Base-by-base conservation (phyloP, 805 yeast species). In the Ogataea kodamae region DNA sequence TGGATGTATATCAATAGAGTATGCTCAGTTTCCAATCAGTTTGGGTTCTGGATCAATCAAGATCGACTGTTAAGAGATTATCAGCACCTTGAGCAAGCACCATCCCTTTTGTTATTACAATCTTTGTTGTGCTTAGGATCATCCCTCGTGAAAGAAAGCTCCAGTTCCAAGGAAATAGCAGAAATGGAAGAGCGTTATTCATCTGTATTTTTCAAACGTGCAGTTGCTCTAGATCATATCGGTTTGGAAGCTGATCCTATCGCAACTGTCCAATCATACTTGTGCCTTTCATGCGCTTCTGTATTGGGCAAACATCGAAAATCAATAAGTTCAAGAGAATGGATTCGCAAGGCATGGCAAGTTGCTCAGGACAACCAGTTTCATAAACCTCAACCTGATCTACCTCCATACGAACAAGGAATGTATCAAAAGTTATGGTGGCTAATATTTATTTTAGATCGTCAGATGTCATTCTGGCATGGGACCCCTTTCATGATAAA, bases 331-430 rank as follows among this genome's bases (percentile, higher is more conserved):
- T 18, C 19, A 5, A 25, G 32, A 15, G 79, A 70, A 49, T 79
- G 77, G 54, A 80, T 89, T 88, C 65, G 82, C 22, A 73, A 77
- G 6, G 88, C 85, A 1, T 67, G 78, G 22, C 70, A 76, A n/a
- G 64, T 79, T 30, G 88, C 88, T 4, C 88, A 81, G 52, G 82
- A 85, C 9, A 72, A 73, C 53, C 87, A 88, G 3, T 65, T 82
- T 20, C 31, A 33, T 23, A 31, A 30, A 14, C 30, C 33, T 12
- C 33, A 37, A 13, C 23, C 36, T 3, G 23, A 18, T 2, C n/a
- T 35, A 5, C 22, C 38, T 3, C 18, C 16, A 3, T 19, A 29
- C 16, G 40, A 39, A n/a, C 35, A 30, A n/a, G 70, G 72, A 42
- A 55, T 74, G 37, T 74, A 80, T 71, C 65, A 76, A 38, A 64